phyloP scores from a whole-genome alignment of 305 asterid species.

The Plantago coronopus region DNA sequence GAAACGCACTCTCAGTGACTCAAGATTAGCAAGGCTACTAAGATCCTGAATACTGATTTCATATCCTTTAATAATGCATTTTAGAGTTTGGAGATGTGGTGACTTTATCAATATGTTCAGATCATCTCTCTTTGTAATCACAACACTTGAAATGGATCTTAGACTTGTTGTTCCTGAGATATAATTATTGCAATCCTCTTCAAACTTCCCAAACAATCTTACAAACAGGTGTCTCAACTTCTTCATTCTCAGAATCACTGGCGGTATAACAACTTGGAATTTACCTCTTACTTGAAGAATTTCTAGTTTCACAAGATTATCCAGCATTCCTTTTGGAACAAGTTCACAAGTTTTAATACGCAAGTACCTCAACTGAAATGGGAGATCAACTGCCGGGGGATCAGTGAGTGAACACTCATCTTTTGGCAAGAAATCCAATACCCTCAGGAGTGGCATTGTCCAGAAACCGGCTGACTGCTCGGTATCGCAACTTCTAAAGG shows the following conservation, averaged over 20 bases:
- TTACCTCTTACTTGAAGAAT: not conserved
- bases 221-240: not conserved
- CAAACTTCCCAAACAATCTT: too few relatives aligned
- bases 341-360: not conserved
- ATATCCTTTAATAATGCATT: not conserved
- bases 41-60: not conserved
- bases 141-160: not conserved
- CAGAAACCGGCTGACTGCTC: not conserved
- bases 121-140: not conserved
- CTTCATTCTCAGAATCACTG: not conserved
- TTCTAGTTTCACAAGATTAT: not conserved
- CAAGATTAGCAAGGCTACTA: not conserved
- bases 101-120: not conserved
- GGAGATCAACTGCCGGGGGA: not conserved
- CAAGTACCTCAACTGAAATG: not conserved
- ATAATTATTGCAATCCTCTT: not conserved
- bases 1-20: not conserved
- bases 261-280: not conserved
- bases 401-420: too few relatives aligned
- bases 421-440: not conserved
- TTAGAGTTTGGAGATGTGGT: not conserved
- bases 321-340: not conserved
- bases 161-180: not conserved
- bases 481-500: not conserved
- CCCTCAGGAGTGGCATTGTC: not conserved